Conservation (phyloP, 352 stramenopile genomes). For the Phytophthora fragariaefolia region DNA sequence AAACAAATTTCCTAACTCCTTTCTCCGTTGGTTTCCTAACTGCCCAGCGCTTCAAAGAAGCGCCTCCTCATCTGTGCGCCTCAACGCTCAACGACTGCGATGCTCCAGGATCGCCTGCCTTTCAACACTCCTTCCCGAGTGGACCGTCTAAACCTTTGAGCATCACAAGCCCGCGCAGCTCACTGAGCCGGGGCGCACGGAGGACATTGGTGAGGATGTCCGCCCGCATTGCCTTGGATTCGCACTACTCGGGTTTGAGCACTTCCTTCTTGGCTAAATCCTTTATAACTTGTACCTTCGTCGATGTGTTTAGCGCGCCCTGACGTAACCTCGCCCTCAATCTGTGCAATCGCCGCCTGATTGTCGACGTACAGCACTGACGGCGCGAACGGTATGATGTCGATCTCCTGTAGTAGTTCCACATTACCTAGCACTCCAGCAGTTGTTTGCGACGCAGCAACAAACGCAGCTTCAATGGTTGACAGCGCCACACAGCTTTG, state of each 20-base stretch:
- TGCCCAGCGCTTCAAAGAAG: no score
- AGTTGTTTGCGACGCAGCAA: not conserved
- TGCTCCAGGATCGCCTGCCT: no score
- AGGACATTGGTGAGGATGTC: not conserved
- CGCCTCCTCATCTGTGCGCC: no score
- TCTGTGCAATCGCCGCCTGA: not conserved
- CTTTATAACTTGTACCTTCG: not conserved
- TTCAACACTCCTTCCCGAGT: no score
- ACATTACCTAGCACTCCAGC: not conserved
- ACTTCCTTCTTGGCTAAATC: not conserved
- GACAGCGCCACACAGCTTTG: not conserved
- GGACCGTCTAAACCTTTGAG: no score
- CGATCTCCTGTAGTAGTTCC: not conserved
- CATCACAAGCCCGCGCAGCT: no score
- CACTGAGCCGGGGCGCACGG: no score
- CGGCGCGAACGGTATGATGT: not conserved
- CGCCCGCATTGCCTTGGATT: not conserved
- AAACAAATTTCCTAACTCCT: no score
- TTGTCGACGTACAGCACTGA: not conserved
- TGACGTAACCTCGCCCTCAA: not conserved
- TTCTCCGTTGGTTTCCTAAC: no score
- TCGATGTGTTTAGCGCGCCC: not conserved
- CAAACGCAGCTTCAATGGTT: not conserved
- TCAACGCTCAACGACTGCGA: no score
- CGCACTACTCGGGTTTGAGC: not conserved